A percentile compares a stretch with the other conserved stretches of the same genome.
Conservation (phyloP, 345 rosid species). For the Mallotus nudiflorus region DNA sequence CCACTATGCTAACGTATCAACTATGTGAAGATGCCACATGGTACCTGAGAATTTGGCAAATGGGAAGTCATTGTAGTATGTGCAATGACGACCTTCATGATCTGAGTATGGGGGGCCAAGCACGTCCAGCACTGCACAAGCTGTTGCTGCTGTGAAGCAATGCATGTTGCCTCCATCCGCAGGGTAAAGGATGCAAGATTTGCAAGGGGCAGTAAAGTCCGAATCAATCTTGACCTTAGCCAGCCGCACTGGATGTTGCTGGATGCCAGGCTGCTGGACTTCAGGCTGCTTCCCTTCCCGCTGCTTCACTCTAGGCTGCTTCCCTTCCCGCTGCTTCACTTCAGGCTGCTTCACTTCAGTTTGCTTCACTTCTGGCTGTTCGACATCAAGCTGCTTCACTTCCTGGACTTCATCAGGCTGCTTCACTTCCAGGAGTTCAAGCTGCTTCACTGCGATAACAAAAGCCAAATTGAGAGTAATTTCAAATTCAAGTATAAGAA, state of each 20-base stretch:
- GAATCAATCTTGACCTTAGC: constrained; percentile 78
- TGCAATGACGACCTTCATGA: constrained; percentile 78
- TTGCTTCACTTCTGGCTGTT: neutral
- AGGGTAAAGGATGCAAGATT: constrained; percentile 78
- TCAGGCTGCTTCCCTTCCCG: constrained; percentile 15
- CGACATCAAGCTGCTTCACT: neutral
- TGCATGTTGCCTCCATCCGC: constrained; percentile 97
- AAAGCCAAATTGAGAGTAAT: neutral
- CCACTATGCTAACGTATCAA: neutral
- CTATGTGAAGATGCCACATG: neutral
- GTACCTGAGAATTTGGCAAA: constrained; percentile 52
- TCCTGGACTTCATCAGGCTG: neutral
- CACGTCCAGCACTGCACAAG: constrained; percentile 90
- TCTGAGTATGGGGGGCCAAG: constrained; percentile 87
- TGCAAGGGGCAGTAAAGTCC: constrained; percentile 69
- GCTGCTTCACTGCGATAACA: constrained; percentile 37
- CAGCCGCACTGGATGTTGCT: constrained; percentile 42
- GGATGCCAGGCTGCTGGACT: constrained; percentile 3
- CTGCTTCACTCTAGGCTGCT: constrained; percentile 41
- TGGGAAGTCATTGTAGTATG: constrained; percentile 65
- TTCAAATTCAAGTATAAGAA: neutral
- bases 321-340: constrained; percentile 16
- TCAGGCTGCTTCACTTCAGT: neutral
- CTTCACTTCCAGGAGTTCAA: neutral
- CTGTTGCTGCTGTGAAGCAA: constrained; percentile 76